Evolutionary conservation across 139 green algal genomes (phyloP).

Genomic region (Spirogloea muscicola): DNA sequence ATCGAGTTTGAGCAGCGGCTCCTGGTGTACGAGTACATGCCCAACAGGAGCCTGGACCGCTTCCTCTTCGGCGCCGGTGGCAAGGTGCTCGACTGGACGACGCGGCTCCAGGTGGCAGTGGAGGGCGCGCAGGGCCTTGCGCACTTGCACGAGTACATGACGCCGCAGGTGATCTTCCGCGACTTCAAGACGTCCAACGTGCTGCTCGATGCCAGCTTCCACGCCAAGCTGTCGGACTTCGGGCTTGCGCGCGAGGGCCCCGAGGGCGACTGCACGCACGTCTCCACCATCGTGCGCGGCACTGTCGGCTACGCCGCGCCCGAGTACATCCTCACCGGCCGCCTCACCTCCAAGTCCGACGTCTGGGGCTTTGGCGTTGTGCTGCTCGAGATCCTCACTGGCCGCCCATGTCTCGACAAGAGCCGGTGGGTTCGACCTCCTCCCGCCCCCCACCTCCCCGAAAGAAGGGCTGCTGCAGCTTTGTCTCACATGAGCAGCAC

Average conservation of each 20-base stretch:
- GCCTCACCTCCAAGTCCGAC: constrained; percentile 70
- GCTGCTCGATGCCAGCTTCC: constrained; percentile 64
- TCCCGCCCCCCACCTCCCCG: too few species aligned
- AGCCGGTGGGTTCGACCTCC: too few species aligned
- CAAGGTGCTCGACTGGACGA: constrained; percentile 1
- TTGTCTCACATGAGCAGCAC: too few species aligned
- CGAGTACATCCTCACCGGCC: constrained; percentile 94
- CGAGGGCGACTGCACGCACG: constrained; percentile 44
- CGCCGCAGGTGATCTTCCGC: constrained; percentile 51
- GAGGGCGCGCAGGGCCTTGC: constrained; percentile 17
- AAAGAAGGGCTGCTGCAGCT: too few species aligned
- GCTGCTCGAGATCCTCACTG: constrained; percentile 87
- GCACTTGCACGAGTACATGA: constrained; percentile 16
- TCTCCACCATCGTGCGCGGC: constrained; percentile 51
- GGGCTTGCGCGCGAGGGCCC: constrained; percentile 50
- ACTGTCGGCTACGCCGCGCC: constrained; percentile 85
- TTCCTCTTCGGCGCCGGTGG: constrained; percentile 4
- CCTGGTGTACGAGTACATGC: constrained; percentile 34
- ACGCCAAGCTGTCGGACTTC: constrained; percentile 73
- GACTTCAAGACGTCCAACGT: constrained; percentile 58
- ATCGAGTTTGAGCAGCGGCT: constrained; percentile 8
- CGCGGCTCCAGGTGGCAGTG: constrained; percentile 10
- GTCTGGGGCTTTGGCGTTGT: constrained; percentile 83
- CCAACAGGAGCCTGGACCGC: constrained; percentile 6
- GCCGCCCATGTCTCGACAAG: constrained; percentile 58